These are phyloP conservation scores for Aciculosporium take DNA, from an alignment of 2,329 filamentous ascomycete species.

Conservation along the genomic window DNA sequence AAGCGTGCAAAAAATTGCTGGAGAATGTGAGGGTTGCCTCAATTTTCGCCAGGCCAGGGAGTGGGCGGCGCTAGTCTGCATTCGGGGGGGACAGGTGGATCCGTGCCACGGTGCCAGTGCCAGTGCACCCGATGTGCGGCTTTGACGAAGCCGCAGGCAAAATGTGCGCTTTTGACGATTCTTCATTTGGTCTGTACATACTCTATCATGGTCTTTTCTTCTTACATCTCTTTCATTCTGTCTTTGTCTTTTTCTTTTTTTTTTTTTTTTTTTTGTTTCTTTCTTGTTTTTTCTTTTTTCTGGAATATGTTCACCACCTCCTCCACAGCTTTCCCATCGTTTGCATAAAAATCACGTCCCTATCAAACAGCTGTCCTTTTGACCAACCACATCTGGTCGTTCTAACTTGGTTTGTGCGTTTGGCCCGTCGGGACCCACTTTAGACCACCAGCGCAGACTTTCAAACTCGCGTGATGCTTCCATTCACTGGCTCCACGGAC, in stretches of 20 bases:
- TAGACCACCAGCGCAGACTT: neutral
- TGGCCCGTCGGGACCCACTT: conserved; percentile 1
- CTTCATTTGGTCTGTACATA: too few species aligned
- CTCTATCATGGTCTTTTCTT: neutral
- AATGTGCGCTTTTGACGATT: too few species aligned
- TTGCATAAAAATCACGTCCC: too few species aligned
- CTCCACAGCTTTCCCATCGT: neutral
- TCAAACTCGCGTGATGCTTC: neutral
- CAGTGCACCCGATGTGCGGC: conserved; percentile 1
- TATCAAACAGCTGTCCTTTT: neutral
- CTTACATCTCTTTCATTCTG: neutral
- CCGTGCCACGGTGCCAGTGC: neutral
- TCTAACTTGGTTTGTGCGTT: conserved; percentile 1
- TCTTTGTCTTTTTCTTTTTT: too few species aligned
- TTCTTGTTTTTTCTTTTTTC: too few species aligned
- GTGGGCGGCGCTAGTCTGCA: conserved; percentile 26
- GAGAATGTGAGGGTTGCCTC: conserved; percentile 24
- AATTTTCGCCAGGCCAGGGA: conserved; percentile 28
- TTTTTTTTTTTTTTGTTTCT: too few species aligned
- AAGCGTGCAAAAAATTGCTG: conserved; percentile 24
- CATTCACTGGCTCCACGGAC: neutral
- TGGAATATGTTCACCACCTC: too few species aligned
- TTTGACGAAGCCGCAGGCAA: neutral
- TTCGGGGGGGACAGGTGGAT: conserved; percentile 4
- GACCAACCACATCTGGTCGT: neutral